phyloP scores from a whole-genome alignment of 2,329 filamentous ascomycete genomes.

The Fusarium sp. region DNA sequence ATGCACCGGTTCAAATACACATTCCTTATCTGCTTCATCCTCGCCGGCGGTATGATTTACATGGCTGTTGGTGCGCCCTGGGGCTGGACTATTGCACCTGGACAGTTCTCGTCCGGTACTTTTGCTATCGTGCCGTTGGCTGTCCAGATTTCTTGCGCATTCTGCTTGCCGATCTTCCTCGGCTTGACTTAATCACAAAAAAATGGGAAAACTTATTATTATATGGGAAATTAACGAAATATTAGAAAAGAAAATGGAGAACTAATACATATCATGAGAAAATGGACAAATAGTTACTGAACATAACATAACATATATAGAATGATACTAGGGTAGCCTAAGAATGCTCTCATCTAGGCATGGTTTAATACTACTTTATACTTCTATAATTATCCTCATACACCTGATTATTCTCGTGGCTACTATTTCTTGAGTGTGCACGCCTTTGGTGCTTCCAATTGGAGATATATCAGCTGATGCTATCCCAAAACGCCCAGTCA shows the following conservation, averaged over 20 bases:
- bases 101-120: conserved; percentile 40
- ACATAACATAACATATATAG: neutral
- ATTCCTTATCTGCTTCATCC: conserved; percentile 40
- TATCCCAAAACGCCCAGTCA: conserved; percentile 31
- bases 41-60: conserved; percentile 44
- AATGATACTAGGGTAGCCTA: neutral
- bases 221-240: neutral
- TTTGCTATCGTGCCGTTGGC: conserved; percentile 45
- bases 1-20: conserved; percentile 60
- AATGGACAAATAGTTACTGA: neutral
- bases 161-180: conserved; percentile 43
- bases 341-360: neutral
- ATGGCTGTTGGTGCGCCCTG: conserved; percentile 43
- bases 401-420: neutral
- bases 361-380: neutral
- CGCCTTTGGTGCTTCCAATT: neutral
- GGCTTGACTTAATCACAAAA: conserved; percentile 36
- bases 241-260: neutral
- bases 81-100: conserved; percentile 44
- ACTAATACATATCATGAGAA: neutral
- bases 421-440: neutral
- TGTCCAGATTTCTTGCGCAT: conserved; percentile 42
- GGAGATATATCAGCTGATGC: conserved; percentile 4
- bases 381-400: neutral
- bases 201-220: neutral